phyloP scores from a whole-genome alignment of 1,284 basidiomycete genomes.

The Rhodotorula sp. region DNA sequence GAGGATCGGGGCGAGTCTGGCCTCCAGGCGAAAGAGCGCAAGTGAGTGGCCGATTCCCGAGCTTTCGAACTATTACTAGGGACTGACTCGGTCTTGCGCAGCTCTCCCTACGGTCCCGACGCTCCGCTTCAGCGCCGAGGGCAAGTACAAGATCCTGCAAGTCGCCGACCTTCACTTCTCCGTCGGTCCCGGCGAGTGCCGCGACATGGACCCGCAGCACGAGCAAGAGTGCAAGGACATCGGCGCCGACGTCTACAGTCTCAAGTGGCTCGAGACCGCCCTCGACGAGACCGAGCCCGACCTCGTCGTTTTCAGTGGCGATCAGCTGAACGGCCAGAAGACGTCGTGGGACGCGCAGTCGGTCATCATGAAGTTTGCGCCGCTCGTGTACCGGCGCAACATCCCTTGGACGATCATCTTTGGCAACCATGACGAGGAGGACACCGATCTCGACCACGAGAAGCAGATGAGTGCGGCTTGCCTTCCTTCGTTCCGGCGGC shows the following conservation, averaged over 20 bases:
- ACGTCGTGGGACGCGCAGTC: conserved; percentile 83
- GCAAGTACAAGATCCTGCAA: conserved; percentile 84
- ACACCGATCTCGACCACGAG: conserved; percentile 55
- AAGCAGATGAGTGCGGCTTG: conserved; percentile 51
- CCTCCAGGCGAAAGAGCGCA: conserved; percentile 24
- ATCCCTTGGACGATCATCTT: conserved; percentile 90
- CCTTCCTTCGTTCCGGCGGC: neutral
- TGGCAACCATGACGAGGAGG: conserved; percentile 84
- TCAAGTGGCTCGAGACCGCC: conserved; percentile 63
- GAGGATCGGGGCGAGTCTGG: conserved; percentile 21
- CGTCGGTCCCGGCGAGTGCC: conserved; percentile 42
- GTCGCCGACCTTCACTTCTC: conserved; percentile 80
- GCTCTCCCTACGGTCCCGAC: conserved; percentile 62
- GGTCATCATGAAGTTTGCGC: conserved; percentile 82
- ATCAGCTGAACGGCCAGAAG: conserved; percentile 59
- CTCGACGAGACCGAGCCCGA: conserved; percentile 85
- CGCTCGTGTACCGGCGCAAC: conserved; percentile 67
- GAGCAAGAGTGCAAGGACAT: conserved; percentile 16
- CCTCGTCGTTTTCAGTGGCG: conserved; percentile 65
- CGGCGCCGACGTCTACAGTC: conserved; percentile 65
- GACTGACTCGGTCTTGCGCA: conserved; percentile 33
- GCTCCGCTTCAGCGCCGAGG: conserved; percentile 74
- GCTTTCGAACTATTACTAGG: neutral
- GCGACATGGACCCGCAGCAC: conserved; percentile 37
- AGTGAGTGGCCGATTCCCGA: neutral